Evolutionary conservation across 495 filamentous ascomycete genomes (phyloP), one percentile per base, ranked within the genome.

Genomic region (Penicillium cinerascens): DNA sequence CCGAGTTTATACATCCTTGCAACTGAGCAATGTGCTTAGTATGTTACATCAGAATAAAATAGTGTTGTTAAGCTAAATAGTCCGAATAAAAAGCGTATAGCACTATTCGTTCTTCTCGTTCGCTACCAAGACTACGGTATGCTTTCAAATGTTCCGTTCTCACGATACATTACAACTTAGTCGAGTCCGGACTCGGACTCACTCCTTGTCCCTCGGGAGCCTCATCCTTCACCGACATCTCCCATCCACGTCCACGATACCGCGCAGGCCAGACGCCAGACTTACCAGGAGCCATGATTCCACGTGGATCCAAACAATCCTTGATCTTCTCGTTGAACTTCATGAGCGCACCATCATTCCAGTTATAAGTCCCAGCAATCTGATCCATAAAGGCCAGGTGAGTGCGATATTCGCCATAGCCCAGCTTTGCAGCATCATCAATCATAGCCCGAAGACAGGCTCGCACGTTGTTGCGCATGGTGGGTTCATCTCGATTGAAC

Each of bases 231-330:
- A 37, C 48, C 18, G 16, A 47, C 47, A 56, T 56, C 8, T 56
- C 54, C 54, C 54, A 56, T 11, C 47, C 54, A n/a, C 54, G 69
- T 9, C 70, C 39, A 22, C 51, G 47, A 59, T 82, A 83, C 21
- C 61, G 61, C 59, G 72, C 75, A 4, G 76, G 76, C 81, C 81
- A 83, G 44, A 83, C 79, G 0, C 81, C 81, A 43, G 68, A 75
- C 37, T 76, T 73, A 0, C 81, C 80, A 11, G 81, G 81, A 6
- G 78, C 76, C 59, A 83, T 60, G 36, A 84, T 82, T 0, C 78
- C 77, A 55, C 82, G 82, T 3, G 80, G 80, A 65, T 84, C 81
- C 9, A 83, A 50, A 16, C 76, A 72, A 52, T 84, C 76, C 71
- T 84, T 83, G 18, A 83, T 51, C 47, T 52, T 69, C 70, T 82